Conservation (phyloP, 2,329 filamentous ascomycete species). For the Colletotrichum somersetense region DNA sequence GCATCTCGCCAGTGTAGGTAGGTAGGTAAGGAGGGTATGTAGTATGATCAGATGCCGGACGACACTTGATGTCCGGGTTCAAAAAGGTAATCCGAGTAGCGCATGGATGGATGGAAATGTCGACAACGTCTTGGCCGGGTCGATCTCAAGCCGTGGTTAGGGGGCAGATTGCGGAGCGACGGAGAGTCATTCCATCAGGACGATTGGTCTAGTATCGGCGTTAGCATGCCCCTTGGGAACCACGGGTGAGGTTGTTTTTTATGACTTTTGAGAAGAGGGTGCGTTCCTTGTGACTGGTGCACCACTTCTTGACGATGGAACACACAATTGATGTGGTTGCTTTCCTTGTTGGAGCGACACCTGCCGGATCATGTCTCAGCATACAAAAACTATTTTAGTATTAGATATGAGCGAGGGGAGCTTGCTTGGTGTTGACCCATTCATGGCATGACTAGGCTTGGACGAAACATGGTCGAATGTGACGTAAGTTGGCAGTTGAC, state of each 20-base stretch:
- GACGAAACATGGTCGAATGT: constrained; percentile 26
- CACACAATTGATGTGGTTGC: background rate
- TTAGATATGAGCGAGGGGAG: constrained; percentile 6
- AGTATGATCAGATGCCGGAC: constrained; percentile 10
- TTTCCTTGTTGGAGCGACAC: constrained; percentile 13
- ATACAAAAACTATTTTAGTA: constrained; percentile 15
- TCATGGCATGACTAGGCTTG: constrained; percentile 1
- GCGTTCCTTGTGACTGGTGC: constrained; percentile 13
- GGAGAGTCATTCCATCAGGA: constrained; percentile 32
- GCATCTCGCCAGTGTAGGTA: constrained; percentile 2
- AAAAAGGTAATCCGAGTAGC: background rate
- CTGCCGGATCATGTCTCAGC: constrained; percentile 30
- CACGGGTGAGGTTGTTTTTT: background rate
- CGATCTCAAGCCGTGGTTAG: background rate
- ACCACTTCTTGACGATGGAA: background rate
- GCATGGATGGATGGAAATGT: constrained; percentile 3
- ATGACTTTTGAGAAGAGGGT: constrained; percentile 23
- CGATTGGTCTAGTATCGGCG: constrained; percentile 15
- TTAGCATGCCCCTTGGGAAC: constrained; percentile 15
- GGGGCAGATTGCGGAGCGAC: constrained; percentile 26
- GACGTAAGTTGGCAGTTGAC: constrained; percentile 24
- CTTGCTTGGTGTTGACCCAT: constrained; percentile 11
- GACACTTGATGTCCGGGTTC: background rate
- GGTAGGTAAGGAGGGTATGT: background rate
- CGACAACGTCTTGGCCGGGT: background rate